Percentiles rank a stretch among this genome's conserved stretches.
Conservation (phyloP, 2,329 filamentous ascomycete genomes). For the Aphanoascus verrucosus region DNA sequence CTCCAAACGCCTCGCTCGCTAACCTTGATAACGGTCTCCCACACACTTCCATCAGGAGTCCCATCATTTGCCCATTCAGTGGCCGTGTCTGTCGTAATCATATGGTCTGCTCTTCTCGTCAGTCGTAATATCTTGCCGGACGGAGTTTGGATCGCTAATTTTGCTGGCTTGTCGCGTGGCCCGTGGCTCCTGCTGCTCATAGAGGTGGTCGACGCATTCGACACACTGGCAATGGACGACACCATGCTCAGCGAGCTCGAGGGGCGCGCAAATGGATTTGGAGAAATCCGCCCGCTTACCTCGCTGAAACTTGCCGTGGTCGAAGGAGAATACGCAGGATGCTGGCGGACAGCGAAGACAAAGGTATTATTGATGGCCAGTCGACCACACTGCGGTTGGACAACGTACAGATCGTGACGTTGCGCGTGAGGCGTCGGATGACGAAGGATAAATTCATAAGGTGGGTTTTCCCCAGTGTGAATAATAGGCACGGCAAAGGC, state of each 20-base stretch:
- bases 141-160: constrained; percentile 87
- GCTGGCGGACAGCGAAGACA: constrained; percentile 89
- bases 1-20: constrained; percentile 54
- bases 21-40: constrained; percentile 59
- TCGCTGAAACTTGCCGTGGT: constrained; percentile 30
- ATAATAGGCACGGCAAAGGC: constrained; percentile 82
- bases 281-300: constrained; percentile 39
- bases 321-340: constrained; percentile 54
- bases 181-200: constrained; percentile 17
- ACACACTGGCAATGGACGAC: constrained; percentile 45
- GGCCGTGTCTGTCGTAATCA: constrained; percentile 26
- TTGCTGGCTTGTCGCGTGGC: constrained; percentile 65
- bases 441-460: constrained; percentile 83
- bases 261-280: constrained; percentile 44
- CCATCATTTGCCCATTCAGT: constrained; percentile 30
- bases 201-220: constrained; percentile 23
- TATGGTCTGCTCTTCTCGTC: constrained; percentile 39
- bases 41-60: constrained; percentile 44
- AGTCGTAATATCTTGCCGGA: constrained; percentile 82
- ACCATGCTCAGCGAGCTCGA: constrained; percentile 52
- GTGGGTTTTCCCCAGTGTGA: constrained; percentile 83
- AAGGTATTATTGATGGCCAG: constrained; percentile 94
- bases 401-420: constrained; percentile 90
- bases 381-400: constrained; percentile 83
- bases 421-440: constrained; percentile 98